Percentiles rank a stretch among this genome's conserved stretches.
Evolutionary conservation across 1,284 basidiomycete genomes (phyloP).

Genomic region (Trametes sp.): DNA sequence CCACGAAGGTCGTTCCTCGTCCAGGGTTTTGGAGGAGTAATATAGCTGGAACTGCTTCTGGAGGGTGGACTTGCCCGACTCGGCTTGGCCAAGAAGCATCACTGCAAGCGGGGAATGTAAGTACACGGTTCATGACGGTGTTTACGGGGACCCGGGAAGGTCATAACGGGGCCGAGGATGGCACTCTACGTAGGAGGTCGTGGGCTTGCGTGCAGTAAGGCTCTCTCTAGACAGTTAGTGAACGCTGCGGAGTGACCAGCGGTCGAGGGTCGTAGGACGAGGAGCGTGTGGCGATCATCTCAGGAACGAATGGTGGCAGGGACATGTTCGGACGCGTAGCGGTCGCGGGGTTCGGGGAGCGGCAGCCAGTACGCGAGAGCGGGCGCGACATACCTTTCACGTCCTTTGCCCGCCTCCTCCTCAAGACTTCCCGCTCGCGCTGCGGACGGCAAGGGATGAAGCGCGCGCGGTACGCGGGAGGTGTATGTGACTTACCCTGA

Average conservation of each 20-base stretch:
- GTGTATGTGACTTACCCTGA: conserved; percentile 55
- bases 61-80: conserved; percentile 81
- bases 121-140: neutral
- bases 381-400: conserved; percentile 63
- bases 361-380: neutral
- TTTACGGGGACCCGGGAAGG: neutral
- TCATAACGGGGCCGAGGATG: no score
- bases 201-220: neutral
- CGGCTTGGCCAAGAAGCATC: conserved; percentile 71
- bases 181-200: no score
- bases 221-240: neutral
- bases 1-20: conserved; percentile 76
- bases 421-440: conserved; percentile 59
- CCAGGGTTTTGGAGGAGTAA: conserved; percentile 73
- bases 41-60: conserved; percentile 85
- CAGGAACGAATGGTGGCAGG: neutral
- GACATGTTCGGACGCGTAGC: neutral
- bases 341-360: neutral
- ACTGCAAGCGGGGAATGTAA: conserved; percentile 29
- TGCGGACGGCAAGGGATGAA: conserved; percentile 36
- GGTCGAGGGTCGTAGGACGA: neutral
- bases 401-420: conserved; percentile 57
- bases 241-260: neutral
- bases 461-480: conserved; percentile 2
- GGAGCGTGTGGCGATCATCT: neutral